A percentile compares a stretch with the other conserved stretches of the same genome.
phyloP scores from a whole-genome alignment of 2,329 filamentous ascomycete species.

The Ophiognomonia clavigignenti-juglandacearum region DNA sequence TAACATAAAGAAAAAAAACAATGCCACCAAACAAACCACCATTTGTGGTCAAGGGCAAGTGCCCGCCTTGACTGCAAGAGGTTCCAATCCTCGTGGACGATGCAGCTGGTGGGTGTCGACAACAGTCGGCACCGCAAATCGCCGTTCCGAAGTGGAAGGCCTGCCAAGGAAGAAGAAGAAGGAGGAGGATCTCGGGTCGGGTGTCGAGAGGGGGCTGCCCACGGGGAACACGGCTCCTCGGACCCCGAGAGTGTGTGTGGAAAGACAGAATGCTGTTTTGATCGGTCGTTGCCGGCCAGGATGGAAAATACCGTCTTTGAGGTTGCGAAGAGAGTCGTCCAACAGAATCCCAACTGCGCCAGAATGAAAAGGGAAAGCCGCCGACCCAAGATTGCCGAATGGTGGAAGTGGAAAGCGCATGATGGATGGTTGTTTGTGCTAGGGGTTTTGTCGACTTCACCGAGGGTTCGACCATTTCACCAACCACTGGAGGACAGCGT shows the following conservation, averaged over 20 bases:
- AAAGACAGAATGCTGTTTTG: slow-evolving; percentile 12
- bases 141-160: not conserved
- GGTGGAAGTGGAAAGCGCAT: not conserved
- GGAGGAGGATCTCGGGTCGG: not conserved
- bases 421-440: not conserved
- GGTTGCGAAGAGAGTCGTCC: slow-evolving; percentile 1
- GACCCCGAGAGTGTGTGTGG: not conserved
- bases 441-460: slow-evolving; percentile 35
- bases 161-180: not conserved
- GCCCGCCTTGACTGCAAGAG: not conserved
- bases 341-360: slow-evolving; percentile 14
- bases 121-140: not conserved
- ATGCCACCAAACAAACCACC: not conserved
- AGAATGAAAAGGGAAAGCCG: slow-evolving; percentile 10
- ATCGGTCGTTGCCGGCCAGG: slow-evolving; percentile 18
- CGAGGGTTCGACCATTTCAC: slow-evolving; percentile 76
- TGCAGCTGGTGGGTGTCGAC: not conserved
- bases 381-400: not conserved
- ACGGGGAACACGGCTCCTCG: slow-evolving; percentile 2
- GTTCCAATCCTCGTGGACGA: not conserved
- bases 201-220: slow-evolving; percentile 1
- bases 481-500: slow-evolving; percentile 94
- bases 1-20: slow-evolving; percentile 6
- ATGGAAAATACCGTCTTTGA: slow-evolving; percentile 16
- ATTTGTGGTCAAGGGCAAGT: slow-evolving; percentile 6